Percentiles rank a stretch among this genome's conserved stretches.
Conservation (phyloP, 352 stramenopile species). For the Phytophthora tentaculata region DNA sequence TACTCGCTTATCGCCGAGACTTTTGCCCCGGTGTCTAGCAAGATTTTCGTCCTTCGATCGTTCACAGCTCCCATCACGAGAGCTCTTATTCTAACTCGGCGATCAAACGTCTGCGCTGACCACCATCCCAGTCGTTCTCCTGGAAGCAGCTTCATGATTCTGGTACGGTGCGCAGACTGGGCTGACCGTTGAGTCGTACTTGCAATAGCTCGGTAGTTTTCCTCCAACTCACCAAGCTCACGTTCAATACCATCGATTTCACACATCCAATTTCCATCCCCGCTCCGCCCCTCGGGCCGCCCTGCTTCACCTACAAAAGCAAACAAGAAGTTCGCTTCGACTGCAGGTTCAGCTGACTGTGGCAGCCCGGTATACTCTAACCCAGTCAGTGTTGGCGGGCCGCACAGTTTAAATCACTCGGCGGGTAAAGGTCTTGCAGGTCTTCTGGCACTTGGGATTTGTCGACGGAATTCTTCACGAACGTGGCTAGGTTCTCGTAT, state of each 20-base stretch:
- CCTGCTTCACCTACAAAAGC: not conserved
- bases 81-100: not conserved
- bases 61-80: not conserved
- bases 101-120: not conserved
- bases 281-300: not conserved
- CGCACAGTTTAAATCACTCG: constrained; percentile 17
- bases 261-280: not conserved
- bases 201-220: not conserved
- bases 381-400: constrained; percentile 16
- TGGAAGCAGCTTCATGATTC: not conserved
- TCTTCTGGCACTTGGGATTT: constrained; percentile 9
- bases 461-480: not conserved
- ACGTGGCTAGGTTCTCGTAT: constrained; percentile 2
- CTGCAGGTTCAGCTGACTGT: constrained; percentile 10
- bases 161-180: not conserved
- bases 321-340: constrained; percentile 4
- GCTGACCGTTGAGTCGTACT: not conserved
- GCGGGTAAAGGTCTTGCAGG: constrained; percentile 1
- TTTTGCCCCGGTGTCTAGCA: no score
- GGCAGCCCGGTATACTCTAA: constrained; percentile 9
- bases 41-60: not conserved
- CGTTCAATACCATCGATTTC: not conserved
- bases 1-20: not conserved
- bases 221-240: not conserved
- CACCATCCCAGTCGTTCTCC: not conserved